phyloP scores from a whole-genome alignment of 352 stramenopile species.

The Phytophthora tubulina region DNA sequence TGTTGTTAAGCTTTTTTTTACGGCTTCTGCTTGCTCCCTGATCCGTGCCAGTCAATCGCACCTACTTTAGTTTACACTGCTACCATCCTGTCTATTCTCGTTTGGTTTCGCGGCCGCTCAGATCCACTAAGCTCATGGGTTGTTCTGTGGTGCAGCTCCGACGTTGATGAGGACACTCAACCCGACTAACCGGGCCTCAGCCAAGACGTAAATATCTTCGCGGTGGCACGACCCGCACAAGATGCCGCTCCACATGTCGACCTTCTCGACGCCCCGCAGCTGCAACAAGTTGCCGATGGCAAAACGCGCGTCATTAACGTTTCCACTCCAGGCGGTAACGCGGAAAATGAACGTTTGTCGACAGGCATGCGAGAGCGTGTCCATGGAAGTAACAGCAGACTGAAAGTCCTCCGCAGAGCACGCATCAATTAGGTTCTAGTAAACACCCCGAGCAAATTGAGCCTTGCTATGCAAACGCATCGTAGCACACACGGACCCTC shows the following conservation, averaged over 20 bases:
- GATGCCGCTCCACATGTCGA: not conserved
- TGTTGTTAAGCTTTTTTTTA: too few relatives aligned
- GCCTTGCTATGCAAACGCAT: too few relatives aligned
- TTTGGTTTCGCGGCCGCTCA: too few relatives aligned
- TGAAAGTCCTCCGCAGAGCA: not conserved
- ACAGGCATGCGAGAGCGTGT: not conserved
- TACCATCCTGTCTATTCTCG: too few relatives aligned
- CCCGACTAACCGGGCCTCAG: not conserved
- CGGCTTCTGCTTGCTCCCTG: too few relatives aligned
- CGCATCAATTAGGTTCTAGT: not conserved
- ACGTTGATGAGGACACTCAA: not conserved
- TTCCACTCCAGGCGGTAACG: conserved; percentile 1
- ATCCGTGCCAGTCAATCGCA: too few relatives aligned
- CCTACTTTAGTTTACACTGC: too few relatives aligned
- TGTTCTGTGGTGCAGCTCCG: too few relatives aligned
- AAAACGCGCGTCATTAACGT: conserved; percentile 6
- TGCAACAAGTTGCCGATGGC: not conserved
- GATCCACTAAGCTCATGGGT: too few relatives aligned
- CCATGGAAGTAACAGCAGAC: not conserved
- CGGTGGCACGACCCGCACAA: conserved; percentile 6
- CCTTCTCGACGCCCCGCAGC: not conserved
- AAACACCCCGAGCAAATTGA: not conserved
- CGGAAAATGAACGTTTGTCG: not conserved
- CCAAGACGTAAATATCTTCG: not conserved
- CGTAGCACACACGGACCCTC: too few relatives aligned